A percentile compares a stretch with the other conserved stretches of the same genome.
Conservation (phyloP, 2,329 filamentous ascomycete species). For the Dactylellina parvicollis region DNA sequence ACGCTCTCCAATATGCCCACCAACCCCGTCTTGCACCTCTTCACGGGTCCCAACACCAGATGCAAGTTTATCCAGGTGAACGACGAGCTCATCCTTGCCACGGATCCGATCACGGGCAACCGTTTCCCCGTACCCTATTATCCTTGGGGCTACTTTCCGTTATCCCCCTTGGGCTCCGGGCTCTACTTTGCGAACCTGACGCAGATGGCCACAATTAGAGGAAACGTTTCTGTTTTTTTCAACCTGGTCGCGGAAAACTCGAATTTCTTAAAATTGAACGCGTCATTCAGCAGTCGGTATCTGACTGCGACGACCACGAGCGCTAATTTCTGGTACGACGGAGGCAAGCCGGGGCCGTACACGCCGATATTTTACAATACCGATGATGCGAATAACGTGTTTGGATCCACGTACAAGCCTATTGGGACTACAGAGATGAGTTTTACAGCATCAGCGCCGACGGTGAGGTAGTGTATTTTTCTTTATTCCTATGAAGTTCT, state of each 20-base stretch:
- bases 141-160: conserved; percentile 12
- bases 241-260: background rate
- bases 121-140: conserved; percentile 13
- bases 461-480: background rate
- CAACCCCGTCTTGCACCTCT: conserved; percentile 5
- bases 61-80: conserved; percentile 36
- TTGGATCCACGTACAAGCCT: background rate
- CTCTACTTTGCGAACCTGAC: conserved; percentile 2
- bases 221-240: background rate
- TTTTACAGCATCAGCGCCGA: conserved; percentile 22
- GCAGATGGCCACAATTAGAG: background rate
- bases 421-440: conserved; percentile 32
- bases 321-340: conserved; percentile 30
- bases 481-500: background rate
- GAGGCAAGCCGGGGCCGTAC: conserved; percentile 8
- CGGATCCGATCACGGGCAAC: conserved; percentile 22
- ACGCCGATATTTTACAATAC: conserved; percentile 20
- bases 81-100: conserved; percentile 34
- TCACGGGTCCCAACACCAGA: conserved; percentile 3
- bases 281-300: background rate
- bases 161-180: background rate
- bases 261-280: conserved; percentile 8
- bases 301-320: background rate
- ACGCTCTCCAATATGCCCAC: background rate
- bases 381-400: background rate